A percentile compares a stretch with the other conserved stretches of the same genome.
phyloP scores from a whole-genome alignment of 768 basidiomycete genomes.

The Boletus subparvulus region DNA sequence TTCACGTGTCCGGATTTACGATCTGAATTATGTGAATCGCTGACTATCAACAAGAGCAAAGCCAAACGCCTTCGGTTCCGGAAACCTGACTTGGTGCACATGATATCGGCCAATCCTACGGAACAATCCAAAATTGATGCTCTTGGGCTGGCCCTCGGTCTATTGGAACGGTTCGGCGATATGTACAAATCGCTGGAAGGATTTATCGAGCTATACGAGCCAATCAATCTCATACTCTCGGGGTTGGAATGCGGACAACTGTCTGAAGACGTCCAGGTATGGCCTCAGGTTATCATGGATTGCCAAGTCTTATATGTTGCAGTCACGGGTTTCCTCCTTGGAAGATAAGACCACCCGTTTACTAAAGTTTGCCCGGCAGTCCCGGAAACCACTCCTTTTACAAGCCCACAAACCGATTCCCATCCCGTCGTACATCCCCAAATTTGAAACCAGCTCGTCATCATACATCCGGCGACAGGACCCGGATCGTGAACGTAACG shows the following conservation, averaged over 20 bases:
- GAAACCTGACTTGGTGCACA: slow-evolving; percentile 47
- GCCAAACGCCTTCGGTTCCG: slow-evolving; percentile 39
- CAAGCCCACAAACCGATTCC: slow-evolving; percentile 97
- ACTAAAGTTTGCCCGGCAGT: slow-evolving; percentile 69
- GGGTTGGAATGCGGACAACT: slow-evolving; percentile 48
- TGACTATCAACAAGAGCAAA: slow-evolving; percentile 41
- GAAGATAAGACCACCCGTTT: slow-evolving; percentile 56
- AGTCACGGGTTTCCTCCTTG: slow-evolving; percentile 50
- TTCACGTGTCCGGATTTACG: slow-evolving; percentile 75
- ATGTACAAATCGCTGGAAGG: slow-evolving; percentile 76
- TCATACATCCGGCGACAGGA: slow-evolving; percentile 79
- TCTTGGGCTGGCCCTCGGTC: slow-evolving; percentile 56
- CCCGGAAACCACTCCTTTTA: slow-evolving; percentile 74
- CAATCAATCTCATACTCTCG: slow-evolving; percentile 59
- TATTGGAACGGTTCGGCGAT: slow-evolving; percentile 69
- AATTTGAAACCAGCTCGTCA: slow-evolving; percentile 79
- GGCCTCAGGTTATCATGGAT: background rate
- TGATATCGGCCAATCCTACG: slow-evolving; percentile 37
- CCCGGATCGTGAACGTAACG: slow-evolving; percentile 90
- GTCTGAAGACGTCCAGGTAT: slow-evolving; percentile 57
- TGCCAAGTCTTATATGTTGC: slow-evolving; percentile 12
- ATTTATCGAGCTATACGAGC: slow-evolving; percentile 83
- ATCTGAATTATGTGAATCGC: slow-evolving; percentile 42
- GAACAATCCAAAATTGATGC: slow-evolving; percentile 76
- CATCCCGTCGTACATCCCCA: slow-evolving; percentile 90